Percentiles rank a stretch among this genome's conserved stretches.
These are phyloP conservation scores for Przewalskia tangutica DNA, from an alignment of 257 asterid genomes.

Conservation along the genomic window DNA sequence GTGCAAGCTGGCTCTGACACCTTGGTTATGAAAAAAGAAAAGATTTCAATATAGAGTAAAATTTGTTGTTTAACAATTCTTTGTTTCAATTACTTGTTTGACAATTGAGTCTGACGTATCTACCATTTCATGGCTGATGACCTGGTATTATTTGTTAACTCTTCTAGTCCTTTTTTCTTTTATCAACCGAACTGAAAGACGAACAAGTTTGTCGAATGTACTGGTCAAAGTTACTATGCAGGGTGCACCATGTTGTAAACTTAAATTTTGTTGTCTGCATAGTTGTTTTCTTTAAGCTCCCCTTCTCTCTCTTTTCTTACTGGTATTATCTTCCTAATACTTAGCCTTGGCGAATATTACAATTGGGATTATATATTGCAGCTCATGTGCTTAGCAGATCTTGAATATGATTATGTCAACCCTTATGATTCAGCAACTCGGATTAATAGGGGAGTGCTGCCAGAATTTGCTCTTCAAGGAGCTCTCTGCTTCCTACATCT, in stretches of 20 bases:
- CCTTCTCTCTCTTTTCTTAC: neutral
- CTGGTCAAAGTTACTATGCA: neutral
- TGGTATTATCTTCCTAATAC: neutral
- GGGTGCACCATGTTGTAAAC: neutral
- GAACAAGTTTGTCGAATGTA: neutral
- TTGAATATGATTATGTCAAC: constrained; percentile 73
- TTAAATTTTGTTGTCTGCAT: neutral
- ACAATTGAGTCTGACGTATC: neutral
- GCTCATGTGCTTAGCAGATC: constrained; percentile 88
- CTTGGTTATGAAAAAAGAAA: neutral
- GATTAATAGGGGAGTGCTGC: constrained; percentile 57
- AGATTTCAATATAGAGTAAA: neutral
- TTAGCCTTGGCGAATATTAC: constrained; percentile 1
- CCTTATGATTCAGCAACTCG: constrained; percentile 80
- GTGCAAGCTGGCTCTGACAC: too few species aligned
- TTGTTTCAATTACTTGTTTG: neutral
- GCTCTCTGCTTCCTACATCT: constrained; percentile 67
- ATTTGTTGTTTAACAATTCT: neutral
- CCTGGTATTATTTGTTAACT: neutral
- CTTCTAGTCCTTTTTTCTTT: neutral
- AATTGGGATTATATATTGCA: constrained; percentile 24
- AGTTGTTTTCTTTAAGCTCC: neutral
- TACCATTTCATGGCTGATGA: neutral
- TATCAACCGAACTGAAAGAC: neutral
- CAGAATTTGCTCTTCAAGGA: constrained; percentile 60